Percentiles rank a stretch among this genome's conserved stretches.
Conservation (phyloP, 805 yeast species). For the Tetrapisispora pingtungensis region DNA sequence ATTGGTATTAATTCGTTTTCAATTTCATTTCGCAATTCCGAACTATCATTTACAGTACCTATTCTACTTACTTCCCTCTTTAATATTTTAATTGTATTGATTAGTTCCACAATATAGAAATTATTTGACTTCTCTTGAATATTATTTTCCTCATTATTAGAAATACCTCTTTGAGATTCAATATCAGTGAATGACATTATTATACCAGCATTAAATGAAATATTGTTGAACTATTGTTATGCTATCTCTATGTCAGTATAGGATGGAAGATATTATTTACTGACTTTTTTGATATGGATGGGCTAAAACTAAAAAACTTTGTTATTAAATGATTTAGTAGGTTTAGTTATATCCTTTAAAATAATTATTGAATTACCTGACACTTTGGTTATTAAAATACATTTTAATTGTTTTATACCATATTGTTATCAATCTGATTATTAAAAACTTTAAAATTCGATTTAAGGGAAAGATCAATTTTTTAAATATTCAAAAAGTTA, state of each 20-base stretch:
- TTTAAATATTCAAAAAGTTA: neutral
- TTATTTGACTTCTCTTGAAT: neutral
- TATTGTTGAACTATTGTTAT: too few relatives aligned
- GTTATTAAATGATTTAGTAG: too few relatives aligned
- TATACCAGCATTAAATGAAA: too few relatives aligned
- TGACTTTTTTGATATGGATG: too few relatives aligned
- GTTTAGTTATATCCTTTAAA: too few relatives aligned
- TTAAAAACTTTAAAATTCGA: neutral
- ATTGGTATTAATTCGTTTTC: conserved; percentile 18
- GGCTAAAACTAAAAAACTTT: too few relatives aligned
- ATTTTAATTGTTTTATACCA: too few relatives aligned
- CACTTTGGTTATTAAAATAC: too few relatives aligned
- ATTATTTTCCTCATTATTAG: neutral
- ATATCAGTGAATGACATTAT: conserved; percentile 20
- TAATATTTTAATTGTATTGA: conserved; percentile 7
- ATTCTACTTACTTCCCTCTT: conserved; percentile 10
- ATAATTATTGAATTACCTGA: too few relatives aligned
- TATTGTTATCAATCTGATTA: neutral
- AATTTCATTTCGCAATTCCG: conserved; percentile 25
- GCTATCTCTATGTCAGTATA: too few relatives aligned
- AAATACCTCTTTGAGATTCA: conserved; percentile 10
- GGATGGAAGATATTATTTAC: too few relatives aligned
- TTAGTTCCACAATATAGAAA: neutral
- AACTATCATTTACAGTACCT: conserved; percentile 30
- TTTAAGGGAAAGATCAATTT: neutral